Base-by-base conservation (phyloP, 768 basidiomycete species). In the Mrakia hoshinonis region DNA sequence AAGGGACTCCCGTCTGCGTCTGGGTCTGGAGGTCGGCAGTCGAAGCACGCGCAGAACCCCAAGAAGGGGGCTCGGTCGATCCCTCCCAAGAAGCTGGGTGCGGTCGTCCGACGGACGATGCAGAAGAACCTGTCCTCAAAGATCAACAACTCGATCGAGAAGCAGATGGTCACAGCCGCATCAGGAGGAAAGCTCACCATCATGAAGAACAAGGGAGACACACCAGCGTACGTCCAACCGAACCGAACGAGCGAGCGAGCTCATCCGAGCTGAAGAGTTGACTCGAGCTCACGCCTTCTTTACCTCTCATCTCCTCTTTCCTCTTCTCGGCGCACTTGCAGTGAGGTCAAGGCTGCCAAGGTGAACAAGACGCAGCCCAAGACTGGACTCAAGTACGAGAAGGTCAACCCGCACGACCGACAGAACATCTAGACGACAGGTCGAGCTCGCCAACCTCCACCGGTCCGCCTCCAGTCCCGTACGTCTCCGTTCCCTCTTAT, bases 141-240 rank as follows among this genome's bases (percentile, higher is more conserved):
- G 81, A 93, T 96, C 78, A 92, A 90, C 79, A 87, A 86, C 79
- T 90, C 89, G 26, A 93, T 97, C 76, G 93, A 97, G 79, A 84
- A 85, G 68, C 92, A 94, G 80, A 91, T 93, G 87, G 89, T 91
- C 15, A 82, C 86, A 62, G 92, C 92, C 9, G 93, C 93, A 3
- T 92, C 90, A 5, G 83, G 87, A 52, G 93, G 93, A 48, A 92
- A 91, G 79, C 83, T 97, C 73, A 91, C 91, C 36, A 92, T 97
- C 78, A 92, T 97, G 92, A 90, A 89, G 81, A 85, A 87, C 73
- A 79, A 67, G 34, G 73, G 69, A 26, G 77, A 77, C 54, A 55
- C 67, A 11, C 54, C 67, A 22, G 67, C 54, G 43, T 58, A 47
- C 13, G 67, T 47, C 43, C 24, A 2, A 55, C n/a, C n/a, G n/a